Evolutionary conservation across 2,329 filamentous ascomycete species (phyloP), one percentile per base, ranked within the genome.

Genomic region (Aspergillus transmontanensis): DNA sequence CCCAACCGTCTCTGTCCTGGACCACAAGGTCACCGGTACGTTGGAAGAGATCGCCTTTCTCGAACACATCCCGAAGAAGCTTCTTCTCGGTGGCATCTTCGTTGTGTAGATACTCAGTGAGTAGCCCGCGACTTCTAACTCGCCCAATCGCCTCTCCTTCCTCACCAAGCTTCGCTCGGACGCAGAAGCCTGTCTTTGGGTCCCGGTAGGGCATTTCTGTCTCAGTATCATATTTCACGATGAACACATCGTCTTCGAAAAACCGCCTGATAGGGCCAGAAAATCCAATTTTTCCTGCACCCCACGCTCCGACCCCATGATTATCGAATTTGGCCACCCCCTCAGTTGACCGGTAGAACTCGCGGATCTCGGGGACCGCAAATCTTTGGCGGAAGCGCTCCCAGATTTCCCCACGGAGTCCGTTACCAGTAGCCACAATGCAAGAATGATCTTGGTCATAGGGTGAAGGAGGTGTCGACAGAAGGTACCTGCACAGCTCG

Each of bases 341-440:
- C 60, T 84, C 82, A 0, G 81, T 84, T 4, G 79, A 80, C 4
- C 80, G 74, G 63, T 83, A 84, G 64, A 83, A 82, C 63, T 84
- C 82, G 9, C 81, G 75, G 46, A 84, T 78, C 67, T 83, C 81
- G 2, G 76, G 74, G 1, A 84, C 75, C 0, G 70, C 73, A 65
- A 82, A 83, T 3, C 80, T 73, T 23, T 75, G 65, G 39, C 76
- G 77, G 71, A 84, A 83, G 41, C 74, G 78, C 54, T 81, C 77
- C 82, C 82, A 84, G 50, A 84, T 81, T 58, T 84, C 82, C 0
- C 72, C 76, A 1, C 80, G 76, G 11, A 85, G 68, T 0, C 83
- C 83, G 57, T 84, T 85, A 0, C 83, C 83, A n/a, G 70, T 69
- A 3, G 80, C 81, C 1, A 81, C 76, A 26, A 79, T 80, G 62